A percentile compares a stretch with the other conserved stretches of the same genome.
Evolutionary conservation across 139 green algal species (phyloP).

Genomic region (Tetradesmus lagerheimii): DNA sequence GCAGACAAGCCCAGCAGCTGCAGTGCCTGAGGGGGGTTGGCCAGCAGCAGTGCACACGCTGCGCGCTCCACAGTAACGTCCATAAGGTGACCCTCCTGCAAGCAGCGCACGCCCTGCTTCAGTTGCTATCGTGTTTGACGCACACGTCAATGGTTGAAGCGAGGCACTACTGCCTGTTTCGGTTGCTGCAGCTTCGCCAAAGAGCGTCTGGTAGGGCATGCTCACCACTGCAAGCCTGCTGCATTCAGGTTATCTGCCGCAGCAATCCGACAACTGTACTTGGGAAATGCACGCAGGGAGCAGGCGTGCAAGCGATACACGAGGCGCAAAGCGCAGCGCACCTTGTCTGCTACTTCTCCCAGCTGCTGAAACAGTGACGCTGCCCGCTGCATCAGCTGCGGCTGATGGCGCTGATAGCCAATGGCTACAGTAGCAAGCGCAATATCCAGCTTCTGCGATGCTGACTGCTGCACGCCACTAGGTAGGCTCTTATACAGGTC

Average conservation of each 20-base stretch:
- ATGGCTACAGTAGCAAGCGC: constrained; percentile 52
- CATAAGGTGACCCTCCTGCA: constrained; percentile 7
- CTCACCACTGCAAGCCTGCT: no score
- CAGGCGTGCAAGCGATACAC: not conserved
- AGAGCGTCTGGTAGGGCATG: no score
- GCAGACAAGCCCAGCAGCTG: constrained; percentile 40
- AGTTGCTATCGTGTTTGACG: not conserved
- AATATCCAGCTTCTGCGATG: constrained; percentile 44
- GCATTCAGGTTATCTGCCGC: no score
- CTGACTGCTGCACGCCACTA: not conserved
- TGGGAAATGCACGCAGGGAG: no score
- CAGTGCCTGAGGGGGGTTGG: constrained; percentile 32
- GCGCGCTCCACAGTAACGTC: constrained; percentile 51
- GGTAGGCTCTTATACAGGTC: constrained; percentile 24
- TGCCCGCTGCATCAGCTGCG: constrained; percentile 22
- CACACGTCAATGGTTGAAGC: not conserved
- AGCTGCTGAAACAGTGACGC: constrained; percentile 22
- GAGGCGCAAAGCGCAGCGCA: not conserved
- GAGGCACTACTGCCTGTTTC: no score
- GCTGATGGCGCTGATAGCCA: constrained; percentile 31
- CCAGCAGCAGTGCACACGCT: constrained; percentile 50
- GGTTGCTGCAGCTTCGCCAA: no score
- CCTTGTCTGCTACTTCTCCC: constrained; percentile 4
- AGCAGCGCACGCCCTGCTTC: not conserved
- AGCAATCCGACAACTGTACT: no score